Percentiles rank a stretch among this genome's conserved stretches.
Conservation (phyloP, 441 rosid genomes). For the Syzygium malaccense region DNA sequence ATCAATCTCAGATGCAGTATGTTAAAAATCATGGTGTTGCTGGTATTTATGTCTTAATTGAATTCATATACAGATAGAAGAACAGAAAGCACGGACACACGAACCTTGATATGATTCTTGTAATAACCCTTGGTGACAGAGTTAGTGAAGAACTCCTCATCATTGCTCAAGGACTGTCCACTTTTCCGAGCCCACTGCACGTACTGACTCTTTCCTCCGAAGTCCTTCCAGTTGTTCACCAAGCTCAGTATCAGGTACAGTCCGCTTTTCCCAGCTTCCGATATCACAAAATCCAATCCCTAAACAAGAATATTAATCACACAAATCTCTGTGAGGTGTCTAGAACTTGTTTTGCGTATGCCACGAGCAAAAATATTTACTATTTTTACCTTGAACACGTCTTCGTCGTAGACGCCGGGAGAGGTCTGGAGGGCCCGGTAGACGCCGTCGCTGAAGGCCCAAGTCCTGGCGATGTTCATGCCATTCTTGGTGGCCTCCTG, state of each 20-base stretch:
- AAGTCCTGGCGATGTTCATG: slow-evolving; percentile 49
- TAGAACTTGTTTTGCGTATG: not conserved
- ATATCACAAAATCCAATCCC: slow-evolving; percentile 32
- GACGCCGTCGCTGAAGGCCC: slow-evolving; percentile 57
- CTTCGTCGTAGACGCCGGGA: slow-evolving; percentile 3
- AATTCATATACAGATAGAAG: not conserved
- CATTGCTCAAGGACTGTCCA: slow-evolving; percentile 6
- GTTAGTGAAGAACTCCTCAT: slow-evolving; percentile 28
- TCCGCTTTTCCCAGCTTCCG: slow-evolving; percentile 20
- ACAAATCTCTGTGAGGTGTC: not conserved
- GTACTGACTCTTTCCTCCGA: slow-evolving; percentile 21
- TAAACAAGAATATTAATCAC: not conserved
- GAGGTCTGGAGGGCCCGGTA: slow-evolving; percentile 39
- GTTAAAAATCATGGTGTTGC: not conserved
- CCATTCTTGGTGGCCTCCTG: slow-evolving; percentile 36
- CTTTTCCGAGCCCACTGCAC: slow-evolving; percentile 26
- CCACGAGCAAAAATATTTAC: not conserved
- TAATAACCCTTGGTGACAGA: slow-evolving; percentile 14
- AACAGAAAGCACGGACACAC: not conserved
- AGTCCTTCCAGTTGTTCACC: slow-evolving; percentile 27
- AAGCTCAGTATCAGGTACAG: slow-evolving; percentile 25
- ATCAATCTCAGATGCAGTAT: not conserved
- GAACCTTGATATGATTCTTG: slow-evolving; percentile 29
- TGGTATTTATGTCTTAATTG: not conserved
- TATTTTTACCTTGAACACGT: not conserved